Base-by-base conservation (phyloP, 306 rosid genomes). In the Aeschynomene evenia region DNA sequence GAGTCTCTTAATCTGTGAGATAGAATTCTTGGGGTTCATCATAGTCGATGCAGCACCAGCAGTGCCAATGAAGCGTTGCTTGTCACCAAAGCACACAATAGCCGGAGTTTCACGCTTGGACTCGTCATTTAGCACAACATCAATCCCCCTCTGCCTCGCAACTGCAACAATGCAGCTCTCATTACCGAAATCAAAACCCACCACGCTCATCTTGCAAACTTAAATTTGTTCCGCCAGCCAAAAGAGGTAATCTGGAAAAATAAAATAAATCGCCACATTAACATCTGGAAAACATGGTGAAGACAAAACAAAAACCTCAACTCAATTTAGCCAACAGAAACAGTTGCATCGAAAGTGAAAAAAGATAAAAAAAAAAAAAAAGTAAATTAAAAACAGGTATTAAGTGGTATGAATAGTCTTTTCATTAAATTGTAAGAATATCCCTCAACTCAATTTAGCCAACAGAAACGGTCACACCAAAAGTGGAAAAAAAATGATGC, bases 81-180 rank as follows among this genome's bases (percentile, higher is more conserved):
- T 95, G 16, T 95, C 96, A 42, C 99, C 99, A n/a, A 95, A 95
- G 73, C 97, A 87, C 2, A 95, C 99, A 73, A 95, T 40, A 3
- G 96, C 95, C 0, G 99, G 99, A 3, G 97, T 95, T 45, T 95
- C 97, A 9, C 97, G 95, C 51, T 95, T 95, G 46, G 99, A 95
- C 76, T 91, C 99, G 58, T 95, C 99, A 29, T 95, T 95, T 60
- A 95, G 92, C 49, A 95, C 95, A 21, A 95, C 97, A 79, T 91
- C 99, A 33, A 95, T 91, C 46, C 97, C 99, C 28, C 97, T 86
- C 74, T 91, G 99, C 80, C 96, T 89, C 4, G 96, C 99, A 45
- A 91, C 97, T 4, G 97, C 99, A 22, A 95, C 96, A 70, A 95
- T 87, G 86, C 99, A 76, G 76, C 95, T 95, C 84, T 95, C 99